Evolutionary conservation across 148 eudicot genomes (phyloP).

Genomic region (Dianthus caryophyllus): DNA sequence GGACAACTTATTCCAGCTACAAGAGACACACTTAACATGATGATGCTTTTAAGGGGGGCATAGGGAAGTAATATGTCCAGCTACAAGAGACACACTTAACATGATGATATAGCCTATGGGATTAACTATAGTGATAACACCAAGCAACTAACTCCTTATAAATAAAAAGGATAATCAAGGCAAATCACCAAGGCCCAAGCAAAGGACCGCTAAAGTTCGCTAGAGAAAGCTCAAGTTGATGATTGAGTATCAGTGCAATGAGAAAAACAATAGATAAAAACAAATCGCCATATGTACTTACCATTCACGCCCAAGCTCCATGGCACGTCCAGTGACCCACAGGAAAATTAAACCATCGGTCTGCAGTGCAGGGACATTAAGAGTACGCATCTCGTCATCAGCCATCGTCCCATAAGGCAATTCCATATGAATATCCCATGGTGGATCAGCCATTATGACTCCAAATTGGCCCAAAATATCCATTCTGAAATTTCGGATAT

Average conservation of each 20-base stretch:
- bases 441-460: conserved; percentile 99
- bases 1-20: too few species aligned
- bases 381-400: conserved; percentile 97
- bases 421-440: conserved; percentile 99
- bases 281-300: conserved; percentile 20
- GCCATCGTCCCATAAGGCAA: conserved; percentile 99
- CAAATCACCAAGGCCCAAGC: neutral
- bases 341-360: conserved; percentile 94
- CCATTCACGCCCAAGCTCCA: conserved; percentile 99
- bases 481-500: conserved; percentile 88
- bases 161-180: neutral
- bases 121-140: neutral
- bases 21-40: too few species aligned
- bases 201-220: neutral
- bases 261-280: neutral
- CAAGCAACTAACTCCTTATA: too few species aligned
- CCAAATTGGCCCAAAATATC: conserved; percentile 96
- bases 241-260: neutral
- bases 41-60: too few species aligned
- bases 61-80: too few species aligned
- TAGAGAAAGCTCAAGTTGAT: neutral
- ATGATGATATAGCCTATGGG: neutral
- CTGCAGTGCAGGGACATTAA: conserved; percentile 93
- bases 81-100: neutral
- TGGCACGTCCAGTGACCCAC: conserved; percentile 99